Evolutionary conservation across 1,284 basidiomycete genomes (phyloP).

Genomic region (Moesziomyces sp.): DNA sequence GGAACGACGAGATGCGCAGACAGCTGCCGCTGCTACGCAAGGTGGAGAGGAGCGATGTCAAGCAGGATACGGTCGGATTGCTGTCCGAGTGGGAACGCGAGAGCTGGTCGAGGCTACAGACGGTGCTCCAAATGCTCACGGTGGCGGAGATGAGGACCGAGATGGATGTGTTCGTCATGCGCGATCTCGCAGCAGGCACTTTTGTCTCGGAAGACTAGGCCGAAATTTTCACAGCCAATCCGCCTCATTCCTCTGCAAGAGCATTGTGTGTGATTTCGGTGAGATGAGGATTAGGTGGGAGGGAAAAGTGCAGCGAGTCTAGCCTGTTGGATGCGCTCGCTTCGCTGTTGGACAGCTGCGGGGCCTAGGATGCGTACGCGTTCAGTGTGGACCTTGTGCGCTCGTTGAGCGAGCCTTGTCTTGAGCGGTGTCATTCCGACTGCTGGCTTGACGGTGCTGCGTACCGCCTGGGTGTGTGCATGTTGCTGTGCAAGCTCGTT

Average conservation of each 20-base stretch:
- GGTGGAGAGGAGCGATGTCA: conserved; percentile 61
- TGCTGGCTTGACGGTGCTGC: conserved; percentile 69
- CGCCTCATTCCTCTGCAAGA: too few relatives aligned
- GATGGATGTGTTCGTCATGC: conserved; percentile 52
- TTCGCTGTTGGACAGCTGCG: too few relatives aligned
- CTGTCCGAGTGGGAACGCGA: conserved; percentile 57
- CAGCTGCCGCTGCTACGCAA: conserved; percentile 55
- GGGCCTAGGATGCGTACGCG: too few relatives aligned
- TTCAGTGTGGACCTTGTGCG: neutral
- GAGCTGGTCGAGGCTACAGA: conserved; percentile 42
- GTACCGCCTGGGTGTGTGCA: conserved; percentile 75
- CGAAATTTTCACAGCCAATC: too few relatives aligned
- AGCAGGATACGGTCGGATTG: conserved; percentile 49
- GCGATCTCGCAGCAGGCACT: conserved; percentile 41
- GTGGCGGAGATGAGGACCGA: conserved; percentile 54
- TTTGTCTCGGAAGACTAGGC: conserved; percentile 15
- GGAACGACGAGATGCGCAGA: conserved; percentile 55
- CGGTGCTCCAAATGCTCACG: conserved; percentile 40
- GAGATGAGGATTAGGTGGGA: too few relatives aligned
- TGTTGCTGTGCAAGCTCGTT: conserved; percentile 77
- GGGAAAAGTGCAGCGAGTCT: too few relatives aligned
- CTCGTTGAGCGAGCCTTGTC: neutral
- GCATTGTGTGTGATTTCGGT: too few relatives aligned
- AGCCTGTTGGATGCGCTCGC: too few relatives aligned
- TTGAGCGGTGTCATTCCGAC: too few relatives aligned